phyloP scores from a whole-genome alignment of 495 filamentous ascomycete genomes.

The Aspergillus homomorphus region DNA sequence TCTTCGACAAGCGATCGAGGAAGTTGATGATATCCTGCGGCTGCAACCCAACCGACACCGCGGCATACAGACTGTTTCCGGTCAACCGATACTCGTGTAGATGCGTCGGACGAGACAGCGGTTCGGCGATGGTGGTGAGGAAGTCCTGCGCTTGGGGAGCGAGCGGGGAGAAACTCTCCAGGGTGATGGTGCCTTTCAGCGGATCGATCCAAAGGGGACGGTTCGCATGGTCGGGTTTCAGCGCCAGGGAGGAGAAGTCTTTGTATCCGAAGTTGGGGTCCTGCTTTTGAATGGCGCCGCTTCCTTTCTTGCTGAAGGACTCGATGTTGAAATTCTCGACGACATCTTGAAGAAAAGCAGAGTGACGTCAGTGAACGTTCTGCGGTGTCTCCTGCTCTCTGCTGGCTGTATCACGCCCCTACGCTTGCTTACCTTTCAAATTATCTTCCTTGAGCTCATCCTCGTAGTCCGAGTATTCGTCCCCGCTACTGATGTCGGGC shows the following conservation, averaged over 20 bases:
- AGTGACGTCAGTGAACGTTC: conserved; percentile 17
- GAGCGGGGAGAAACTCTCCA: conserved; percentile 92
- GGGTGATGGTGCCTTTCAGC: conserved; percentile 73
- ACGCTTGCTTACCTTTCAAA: conserved; percentile 48
- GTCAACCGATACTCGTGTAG: conserved; percentile 94
- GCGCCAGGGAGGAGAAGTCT: conserved; percentile 74
- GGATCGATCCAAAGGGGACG: conserved; percentile 94
- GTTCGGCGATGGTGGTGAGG: conserved; percentile 92
- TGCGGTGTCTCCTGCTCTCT: neutral
- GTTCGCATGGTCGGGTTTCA: conserved; percentile 85
- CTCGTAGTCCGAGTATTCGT: conserved; percentile 65
- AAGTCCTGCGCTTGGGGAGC: conserved; percentile 88
- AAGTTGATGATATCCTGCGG: conserved; percentile 87
- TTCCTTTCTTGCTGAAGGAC: conserved; percentile 43
- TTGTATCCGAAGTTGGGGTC: conserved; percentile 60
- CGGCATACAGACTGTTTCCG: conserved; percentile 88
- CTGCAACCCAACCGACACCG: conserved; percentile 84
- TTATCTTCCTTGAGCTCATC: conserved; percentile 45
- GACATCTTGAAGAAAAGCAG: conserved; percentile 40
- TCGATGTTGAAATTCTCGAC: conserved; percentile 66
- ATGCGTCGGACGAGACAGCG: conserved; percentile 78
- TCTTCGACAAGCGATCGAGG: conserved; percentile 84
- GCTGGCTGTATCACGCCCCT: too few species aligned
- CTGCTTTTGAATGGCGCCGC: conserved; percentile 31
- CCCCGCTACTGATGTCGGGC: conserved; percentile 64